Evolutionary conservation across 2,329 filamentous ascomycete genomes (phyloP).

Genomic region (Tolypocladium guangdongense): DNA sequence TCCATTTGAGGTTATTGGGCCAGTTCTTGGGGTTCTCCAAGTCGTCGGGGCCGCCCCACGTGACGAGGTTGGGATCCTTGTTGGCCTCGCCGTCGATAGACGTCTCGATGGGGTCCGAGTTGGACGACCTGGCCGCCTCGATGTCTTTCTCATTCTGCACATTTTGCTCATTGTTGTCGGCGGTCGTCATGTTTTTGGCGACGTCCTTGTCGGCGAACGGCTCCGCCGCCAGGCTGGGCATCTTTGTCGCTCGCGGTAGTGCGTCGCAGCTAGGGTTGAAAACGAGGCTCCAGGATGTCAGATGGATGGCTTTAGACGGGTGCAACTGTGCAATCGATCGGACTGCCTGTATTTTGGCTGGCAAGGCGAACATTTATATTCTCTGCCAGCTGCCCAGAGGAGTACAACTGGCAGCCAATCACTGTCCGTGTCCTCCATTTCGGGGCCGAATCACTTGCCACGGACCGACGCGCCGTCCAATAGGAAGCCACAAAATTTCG

Average conservation of each 20-base stretch:
- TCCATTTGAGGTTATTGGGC: not conserved
- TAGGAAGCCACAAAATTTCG: not conserved
- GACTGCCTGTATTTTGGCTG: not conserved
- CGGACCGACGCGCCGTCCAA: not conserved
- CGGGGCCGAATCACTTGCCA: not conserved
- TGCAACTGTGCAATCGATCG: not conserved
- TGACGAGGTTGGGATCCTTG: not conserved
- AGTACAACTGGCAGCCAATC: not conserved
- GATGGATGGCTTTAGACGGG: not conserved
- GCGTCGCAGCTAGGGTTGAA: not conserved
- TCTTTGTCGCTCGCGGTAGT: not conserved
- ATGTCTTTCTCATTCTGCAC: not conserved
- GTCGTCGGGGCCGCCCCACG: not conserved
- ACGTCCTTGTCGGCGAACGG: not conserved
- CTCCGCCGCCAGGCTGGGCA: not conserved
- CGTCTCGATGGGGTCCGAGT: not conserved
- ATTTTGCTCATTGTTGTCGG: not conserved
- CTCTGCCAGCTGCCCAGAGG: not conserved
- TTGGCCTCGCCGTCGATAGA: not conserved
- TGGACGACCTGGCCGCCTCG: not conserved
- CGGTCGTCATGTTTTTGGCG: not conserved
- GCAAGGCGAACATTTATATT: not conserved
- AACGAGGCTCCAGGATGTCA: not conserved
- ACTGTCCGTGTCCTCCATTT: not conserved
- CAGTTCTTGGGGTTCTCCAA: not conserved